Conservation (phyloP, 2,329 filamentous ascomycete genomes). For the Zymoseptoria tritici region DNA sequence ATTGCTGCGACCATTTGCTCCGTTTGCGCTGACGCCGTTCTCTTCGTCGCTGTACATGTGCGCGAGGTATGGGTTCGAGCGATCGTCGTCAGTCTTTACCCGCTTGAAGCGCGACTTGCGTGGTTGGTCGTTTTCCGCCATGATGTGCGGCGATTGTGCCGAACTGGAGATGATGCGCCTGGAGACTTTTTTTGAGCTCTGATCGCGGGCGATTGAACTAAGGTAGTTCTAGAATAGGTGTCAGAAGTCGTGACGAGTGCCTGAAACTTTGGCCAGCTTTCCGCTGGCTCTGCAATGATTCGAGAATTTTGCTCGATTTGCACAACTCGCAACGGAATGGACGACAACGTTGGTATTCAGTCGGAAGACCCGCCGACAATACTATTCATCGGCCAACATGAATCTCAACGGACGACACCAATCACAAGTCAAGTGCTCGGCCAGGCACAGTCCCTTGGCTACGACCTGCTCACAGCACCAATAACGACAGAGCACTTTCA, state of each 20-base stretch:
- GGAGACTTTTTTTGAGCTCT: not conserved
- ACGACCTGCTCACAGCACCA: conserved; percentile 70
- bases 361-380: conserved; percentile 35
- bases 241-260: not conserved
- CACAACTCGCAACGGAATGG: not conserved
- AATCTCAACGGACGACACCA: conserved; percentile 46
- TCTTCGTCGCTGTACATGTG: conserved; percentile 61
- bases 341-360: conserved; percentile 1
- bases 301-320: too few relatives aligned
- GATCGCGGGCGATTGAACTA: not conserved
- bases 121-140: conserved; percentile 36
- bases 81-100: conserved; percentile 51
- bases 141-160: conserved; percentile 24
- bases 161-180: not conserved
- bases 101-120: conserved; percentile 32
- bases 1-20: conserved; percentile 24
- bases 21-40: conserved; percentile 19
- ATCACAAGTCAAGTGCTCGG: conserved; percentile 53
- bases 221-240: too few relatives aligned
- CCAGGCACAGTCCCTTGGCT: conserved; percentile 55
- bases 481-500: conserved; percentile 71
- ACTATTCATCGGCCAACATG: conserved; percentile 70
- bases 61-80: conserved; percentile 79
- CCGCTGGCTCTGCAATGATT: too few relatives aligned
- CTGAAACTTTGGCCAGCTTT: too few relatives aligned